Evolutionary conservation across 495 filamentous ascomycete species (phyloP), one percentile per base, ranked within the genome.

Genomic region (Xylaria intraflava): DNA sequence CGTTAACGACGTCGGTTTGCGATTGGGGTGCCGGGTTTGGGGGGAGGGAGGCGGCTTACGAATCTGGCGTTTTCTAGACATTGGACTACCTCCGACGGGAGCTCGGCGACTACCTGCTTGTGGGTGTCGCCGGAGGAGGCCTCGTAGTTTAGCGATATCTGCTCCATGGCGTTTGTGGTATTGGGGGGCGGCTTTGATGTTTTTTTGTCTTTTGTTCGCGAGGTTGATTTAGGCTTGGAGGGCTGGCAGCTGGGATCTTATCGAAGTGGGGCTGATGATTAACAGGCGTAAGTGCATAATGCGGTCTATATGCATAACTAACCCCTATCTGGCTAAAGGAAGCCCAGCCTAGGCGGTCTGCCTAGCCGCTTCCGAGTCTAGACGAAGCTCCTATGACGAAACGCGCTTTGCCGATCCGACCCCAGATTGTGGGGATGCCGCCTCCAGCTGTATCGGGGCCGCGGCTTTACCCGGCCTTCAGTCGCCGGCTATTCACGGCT

Each of bases 61-160:
- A 96, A 98, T 65, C 93, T 85, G 23, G 92, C 89, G 72, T 96
- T 96, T 70, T 95, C 87, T 46, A 97, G 79, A 65, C 90, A 95
- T 58, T 88, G 78, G 12, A 92, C 80, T 38, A 98, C 93, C 68
- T 96, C 90, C 0, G 78, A 66, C 3, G 92, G 93, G 10, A 96
- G 80, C 7, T 80, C 75, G 43, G 75, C 74, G 22, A 84, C 84
- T 50, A 84, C 69, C 65, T 83, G 82, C 46, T 81, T 85, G 67
- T 88, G 79, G 17, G 82, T 87, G 23, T 83, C 78, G 43, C 83
- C 85, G 43, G 83, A 83, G 2, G 86, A 89, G 24, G 85, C 79
- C 70, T 88, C 84, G 69, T 88, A 84, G 43, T 82, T 86, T 49
- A 90, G 77, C n/a, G 84, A 83, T 60, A 76, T 72, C 49, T 73